These are phyloP conservation scores for Xylariaceae sp. DNA, from an alignment of 2,329 filamentous ascomycete genomes.

Conservation along the genomic window DNA sequence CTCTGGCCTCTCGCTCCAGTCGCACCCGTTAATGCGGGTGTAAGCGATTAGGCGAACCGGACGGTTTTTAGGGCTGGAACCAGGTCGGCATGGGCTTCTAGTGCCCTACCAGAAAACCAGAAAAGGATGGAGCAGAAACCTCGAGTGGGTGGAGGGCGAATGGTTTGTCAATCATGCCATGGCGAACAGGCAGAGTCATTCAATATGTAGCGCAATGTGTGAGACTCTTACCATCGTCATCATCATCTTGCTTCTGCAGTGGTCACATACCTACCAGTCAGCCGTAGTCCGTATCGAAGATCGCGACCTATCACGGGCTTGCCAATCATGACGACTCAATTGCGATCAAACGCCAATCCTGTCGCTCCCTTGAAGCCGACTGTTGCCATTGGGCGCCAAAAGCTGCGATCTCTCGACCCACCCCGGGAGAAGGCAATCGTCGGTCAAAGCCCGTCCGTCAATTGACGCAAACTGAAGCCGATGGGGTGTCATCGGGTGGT, in stretches of 20 bases:
- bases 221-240: slow-evolving; percentile 11
- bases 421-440: background rate
- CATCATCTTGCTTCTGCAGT: slow-evolving; percentile 23
- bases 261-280: background rate
- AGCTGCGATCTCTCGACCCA: slow-evolving; percentile 14
- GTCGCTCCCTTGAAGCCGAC: slow-evolving; percentile 9
- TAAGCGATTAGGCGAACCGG: slow-evolving; percentile 10
- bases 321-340: slow-evolving; percentile 20
- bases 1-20: too few species aligned
- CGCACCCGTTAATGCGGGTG: background rate
- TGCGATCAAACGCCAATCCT: slow-evolving; percentile 6
- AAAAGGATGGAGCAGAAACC: slow-evolving; percentile 10
- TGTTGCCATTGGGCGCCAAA: slow-evolving; percentile 27
- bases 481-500: too few species aligned
- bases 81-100: background rate
- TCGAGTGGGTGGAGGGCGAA: slow-evolving; percentile 10
- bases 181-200: slow-evolving; percentile 2
- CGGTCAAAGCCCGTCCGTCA: slow-evolving; percentile 6
- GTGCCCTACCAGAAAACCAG: background rate
- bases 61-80: slow-evolving; percentile 7
- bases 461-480: slow-evolving; percentile 5
- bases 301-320: slow-evolving; percentile 4
- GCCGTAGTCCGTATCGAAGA: background rate
- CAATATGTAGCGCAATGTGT: too few species aligned
- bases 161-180: slow-evolving; percentile 2